Evolutionary conservation across 345 rosid genomes (phyloP), one percentile per base, ranked within the genome.

Genomic region (Acer saccharum): DNA sequence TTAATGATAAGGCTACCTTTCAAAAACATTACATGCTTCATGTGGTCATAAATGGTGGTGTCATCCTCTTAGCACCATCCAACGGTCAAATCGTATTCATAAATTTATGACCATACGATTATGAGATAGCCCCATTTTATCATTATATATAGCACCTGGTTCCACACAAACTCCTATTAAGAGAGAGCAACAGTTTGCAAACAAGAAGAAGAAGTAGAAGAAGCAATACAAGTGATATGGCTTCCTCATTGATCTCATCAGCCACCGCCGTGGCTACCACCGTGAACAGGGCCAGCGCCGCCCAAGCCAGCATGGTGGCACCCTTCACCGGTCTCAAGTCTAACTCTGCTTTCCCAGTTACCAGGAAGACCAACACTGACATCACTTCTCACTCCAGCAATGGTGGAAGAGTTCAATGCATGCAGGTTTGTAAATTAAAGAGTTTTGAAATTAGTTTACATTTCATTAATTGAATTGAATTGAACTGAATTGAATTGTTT

Each of bases 301-400:
- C 89, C 61, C 88, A 86, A 39, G 88, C 88, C 81, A 79, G 79
- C n/a, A 81, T 81, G 88, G 89, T 83, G 20, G 89, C 87, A 0
- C 91, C 89, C 11, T 88, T 88, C 89, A 86, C 71, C 18, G 85
- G 89, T 72, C 83, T 85, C 54, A 87, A 84, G 80, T 86, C 88
- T 23, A 44, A 79, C 58, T 60, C 86, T 43, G 65, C 81, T 55
- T 88, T 88, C 82, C 89, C 91, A 0, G 83, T 58, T 43, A 84
- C 84, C 83, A 79, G 82, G 10, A 86, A 79, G 86, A 27, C 81
- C 76, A 73, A 61, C 77, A 73, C 61, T 66, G 87, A 87, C 85
- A 77, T 84, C 76, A 82, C 89, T 81, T 86, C 89, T 67, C 74
- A 81, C 77, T 16, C 89, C 68, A 83, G 83, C 85, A 86, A 88